Conservation (phyloP, 2,329 filamentous ascomycete species). For the Fusarium goolgardi region DNA sequence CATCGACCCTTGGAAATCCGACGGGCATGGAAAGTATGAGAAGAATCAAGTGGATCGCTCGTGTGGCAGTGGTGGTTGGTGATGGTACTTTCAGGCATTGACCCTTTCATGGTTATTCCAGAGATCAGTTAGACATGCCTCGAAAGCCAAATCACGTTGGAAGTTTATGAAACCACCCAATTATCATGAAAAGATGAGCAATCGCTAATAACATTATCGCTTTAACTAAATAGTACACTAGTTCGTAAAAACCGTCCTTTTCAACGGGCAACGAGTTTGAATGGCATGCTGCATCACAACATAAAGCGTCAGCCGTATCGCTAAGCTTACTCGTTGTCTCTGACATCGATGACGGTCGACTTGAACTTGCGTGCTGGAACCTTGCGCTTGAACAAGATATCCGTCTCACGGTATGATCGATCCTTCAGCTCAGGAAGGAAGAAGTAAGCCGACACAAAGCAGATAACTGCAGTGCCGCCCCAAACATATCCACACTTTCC, state of each 20-base stretch:
- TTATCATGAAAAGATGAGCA: not conserved
- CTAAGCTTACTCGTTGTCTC: conserved; percentile 68
- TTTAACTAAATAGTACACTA: not conserved
- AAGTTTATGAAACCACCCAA: too few species aligned
- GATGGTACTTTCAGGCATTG: fast-evolving
- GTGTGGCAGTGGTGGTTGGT: fast-evolving
- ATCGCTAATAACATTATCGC: not conserved
- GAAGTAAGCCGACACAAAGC: conserved; percentile 61
- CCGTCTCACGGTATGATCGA: conserved; percentile 69
- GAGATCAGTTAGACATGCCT: fast-evolving
- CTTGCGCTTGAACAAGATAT: conserved; percentile 67
- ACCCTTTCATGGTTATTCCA: fast-evolving
- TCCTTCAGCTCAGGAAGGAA: conserved; percentile 67
- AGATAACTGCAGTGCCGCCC: conserved; percentile 68
- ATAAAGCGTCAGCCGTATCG: fast-evolving
- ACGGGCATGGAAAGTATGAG: not conserved
- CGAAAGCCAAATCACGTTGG: too few species aligned
- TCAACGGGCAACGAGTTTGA: not conserved
- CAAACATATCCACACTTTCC: conserved; percentile 70
- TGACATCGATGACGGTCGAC: conserved; percentile 65
- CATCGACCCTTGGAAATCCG: fast-evolving
- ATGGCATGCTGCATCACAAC: not conserved
- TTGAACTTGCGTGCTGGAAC: conserved; percentile 66
- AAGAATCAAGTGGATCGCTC: not conserved
- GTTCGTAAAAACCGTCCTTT: not conserved